Evolutionary conservation across 352 stramenopile genomes (phyloP).

Genomic region (Halophytophthora polymorphica): DNA sequence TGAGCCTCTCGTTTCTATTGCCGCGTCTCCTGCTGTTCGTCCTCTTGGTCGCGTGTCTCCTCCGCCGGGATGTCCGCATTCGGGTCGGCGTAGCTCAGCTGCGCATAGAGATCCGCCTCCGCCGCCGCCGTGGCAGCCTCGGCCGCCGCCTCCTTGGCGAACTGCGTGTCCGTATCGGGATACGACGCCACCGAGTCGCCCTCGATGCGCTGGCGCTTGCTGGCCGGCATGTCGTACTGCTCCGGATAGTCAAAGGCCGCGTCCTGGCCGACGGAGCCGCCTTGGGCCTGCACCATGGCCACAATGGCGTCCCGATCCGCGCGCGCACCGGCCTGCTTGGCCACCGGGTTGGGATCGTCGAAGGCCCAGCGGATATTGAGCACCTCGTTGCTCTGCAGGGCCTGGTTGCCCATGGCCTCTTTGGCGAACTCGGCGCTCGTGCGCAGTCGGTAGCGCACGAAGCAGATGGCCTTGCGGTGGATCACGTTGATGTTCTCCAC

Average conservation of each 20-base stretch:
- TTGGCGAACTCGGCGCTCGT: conserved; percentile 83
- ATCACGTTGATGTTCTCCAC: conserved; percentile 94
- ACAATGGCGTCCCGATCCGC: conserved; percentile 89
- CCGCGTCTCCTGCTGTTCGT: conserved; percentile 13
- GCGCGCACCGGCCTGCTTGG: conserved; percentile 81
- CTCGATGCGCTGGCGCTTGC: conserved; percentile 69
- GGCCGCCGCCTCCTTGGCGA: conserved; percentile 2
- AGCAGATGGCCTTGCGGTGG: conserved; percentile 87
- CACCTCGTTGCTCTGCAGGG: conserved; percentile 84
- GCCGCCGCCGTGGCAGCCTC: conserved; percentile 1
- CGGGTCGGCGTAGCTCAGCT: conserved; percentile 62
- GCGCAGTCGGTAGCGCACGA: conserved; percentile 84
- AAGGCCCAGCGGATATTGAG: conserved; percentile 92
- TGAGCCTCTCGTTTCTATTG: conserved; percentile 5
- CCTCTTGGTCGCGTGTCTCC: conserved; percentile 12
- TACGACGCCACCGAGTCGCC: conserved; percentile 65
- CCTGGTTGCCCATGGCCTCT: conserved; percentile 90
- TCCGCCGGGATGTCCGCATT: conserved; percentile 21
- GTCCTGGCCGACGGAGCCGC: conserved; percentile 45
- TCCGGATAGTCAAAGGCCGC: conserved; percentile 79
- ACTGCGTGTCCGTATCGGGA: conserved; percentile 70
- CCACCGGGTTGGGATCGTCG: conserved; percentile 93
- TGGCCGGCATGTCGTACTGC: conserved; percentile 67
- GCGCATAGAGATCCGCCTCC: conserved; percentile 37
- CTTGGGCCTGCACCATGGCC: conserved; percentile 75